A percentile compares a stretch with the other conserved stretches of the same genome.
Conservation (phyloP, 768 basidiomycete species). For the Leccinum subgranulosum region DNA sequence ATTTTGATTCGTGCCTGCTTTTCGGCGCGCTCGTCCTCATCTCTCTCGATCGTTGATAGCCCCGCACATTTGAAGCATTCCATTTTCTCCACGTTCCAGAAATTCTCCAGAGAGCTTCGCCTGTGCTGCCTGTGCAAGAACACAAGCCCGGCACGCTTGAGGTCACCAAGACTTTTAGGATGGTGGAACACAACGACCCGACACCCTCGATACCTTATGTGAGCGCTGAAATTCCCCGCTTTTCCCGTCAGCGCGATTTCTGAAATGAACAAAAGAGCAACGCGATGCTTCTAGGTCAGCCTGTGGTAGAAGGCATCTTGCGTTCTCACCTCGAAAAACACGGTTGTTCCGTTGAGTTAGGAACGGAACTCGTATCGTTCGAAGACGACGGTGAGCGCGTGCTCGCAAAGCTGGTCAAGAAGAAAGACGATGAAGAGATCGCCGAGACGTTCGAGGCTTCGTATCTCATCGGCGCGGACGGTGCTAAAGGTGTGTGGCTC, state of each 20-base stretch:
- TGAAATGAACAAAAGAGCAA: slow-evolving; percentile 6
- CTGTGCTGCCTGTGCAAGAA: slow-evolving; percentile 27
- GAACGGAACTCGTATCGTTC: slow-evolving; percentile 44
- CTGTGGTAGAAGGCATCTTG: slow-evolving; percentile 27
- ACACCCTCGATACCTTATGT: slow-evolving; percentile 29
- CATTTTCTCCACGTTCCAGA: slow-evolving; percentile 38
- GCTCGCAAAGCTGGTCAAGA: slow-evolving; percentile 33
- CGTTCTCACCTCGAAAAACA: slow-evolving; percentile 19
- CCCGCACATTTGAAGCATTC: slow-evolving; percentile 43
- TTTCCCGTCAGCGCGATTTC: neutral
- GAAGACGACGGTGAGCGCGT: slow-evolving; percentile 37
- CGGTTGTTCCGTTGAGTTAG: slow-evolving; percentile 38
- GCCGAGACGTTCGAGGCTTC: slow-evolving; percentile 28
- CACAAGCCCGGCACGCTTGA: slow-evolving; percentile 31
- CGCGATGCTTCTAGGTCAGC: slow-evolving; percentile 22
- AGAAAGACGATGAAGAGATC: slow-evolving; percentile 18
- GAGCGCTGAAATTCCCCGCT: slow-evolving; percentile 4
- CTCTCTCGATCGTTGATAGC: slow-evolving; percentile 7
- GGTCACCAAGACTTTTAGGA: slow-evolving; percentile 6
- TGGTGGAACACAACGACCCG: slow-evolving; percentile 9
- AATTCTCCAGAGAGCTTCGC: slow-evolving; percentile 32
- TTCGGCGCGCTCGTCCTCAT: neutral
- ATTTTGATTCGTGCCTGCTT: neutral
- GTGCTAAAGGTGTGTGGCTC: slow-evolving; percentile 29
- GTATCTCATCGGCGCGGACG: slow-evolving; percentile 42